A percentile compares a stretch with the other conserved stretches of the same genome.
These are phyloP conservation scores for Pseudogymnoascus sp. DNA, from an alignment of 2,329 filamentous ascomycete genomes.

Conservation along the genomic window DNA sequence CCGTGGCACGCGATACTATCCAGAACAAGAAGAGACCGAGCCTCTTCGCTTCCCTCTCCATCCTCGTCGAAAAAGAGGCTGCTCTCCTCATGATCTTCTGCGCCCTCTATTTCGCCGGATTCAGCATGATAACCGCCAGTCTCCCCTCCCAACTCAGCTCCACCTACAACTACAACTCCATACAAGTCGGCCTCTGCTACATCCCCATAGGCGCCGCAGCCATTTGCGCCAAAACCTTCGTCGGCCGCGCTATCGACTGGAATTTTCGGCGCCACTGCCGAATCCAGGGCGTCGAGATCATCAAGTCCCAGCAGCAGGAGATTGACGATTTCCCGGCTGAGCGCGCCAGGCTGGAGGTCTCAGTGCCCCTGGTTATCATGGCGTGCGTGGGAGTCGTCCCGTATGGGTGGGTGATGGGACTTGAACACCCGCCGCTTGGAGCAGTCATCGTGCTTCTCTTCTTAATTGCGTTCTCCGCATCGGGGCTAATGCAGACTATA, in stretches of 20 bases:
- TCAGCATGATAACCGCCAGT: conserved; percentile 23
- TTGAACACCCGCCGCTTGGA: background rate
- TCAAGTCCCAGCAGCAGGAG: conserved; percentile 8
- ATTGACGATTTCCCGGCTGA: conserved; percentile 12
- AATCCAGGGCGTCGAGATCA: conserved; percentile 10
- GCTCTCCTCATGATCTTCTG: conserved; percentile 21
- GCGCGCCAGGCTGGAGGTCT: conserved; percentile 13
- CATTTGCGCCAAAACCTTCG: conserved; percentile 36
- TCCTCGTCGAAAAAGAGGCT: conserved; percentile 21
- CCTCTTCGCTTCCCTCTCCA: conserved; percentile 19
- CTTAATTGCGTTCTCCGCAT: conserved; percentile 14
- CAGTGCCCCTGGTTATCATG: conserved; percentile 9
- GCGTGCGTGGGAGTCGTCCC: background rate
- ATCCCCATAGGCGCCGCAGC: conserved; percentile 41
- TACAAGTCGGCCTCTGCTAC: conserved; percentile 27
- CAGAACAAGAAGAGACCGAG: conserved; percentile 16
- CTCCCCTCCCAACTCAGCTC: conserved; percentile 24
- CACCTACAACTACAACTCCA: conserved; percentile 26
- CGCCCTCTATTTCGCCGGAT: conserved; percentile 22
- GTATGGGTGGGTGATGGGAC: conserved; percentile 13
- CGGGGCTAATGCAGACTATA: conserved; percentile 13
- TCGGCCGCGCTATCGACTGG: conserved; percentile 52
- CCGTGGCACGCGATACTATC: background rate
- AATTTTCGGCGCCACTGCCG: conserved; percentile 49
- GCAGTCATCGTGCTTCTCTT: conserved; percentile 16